phyloP scores from a whole-genome alignment of 257 asterid genomes.

The Nicotiana tabacum region DNA sequence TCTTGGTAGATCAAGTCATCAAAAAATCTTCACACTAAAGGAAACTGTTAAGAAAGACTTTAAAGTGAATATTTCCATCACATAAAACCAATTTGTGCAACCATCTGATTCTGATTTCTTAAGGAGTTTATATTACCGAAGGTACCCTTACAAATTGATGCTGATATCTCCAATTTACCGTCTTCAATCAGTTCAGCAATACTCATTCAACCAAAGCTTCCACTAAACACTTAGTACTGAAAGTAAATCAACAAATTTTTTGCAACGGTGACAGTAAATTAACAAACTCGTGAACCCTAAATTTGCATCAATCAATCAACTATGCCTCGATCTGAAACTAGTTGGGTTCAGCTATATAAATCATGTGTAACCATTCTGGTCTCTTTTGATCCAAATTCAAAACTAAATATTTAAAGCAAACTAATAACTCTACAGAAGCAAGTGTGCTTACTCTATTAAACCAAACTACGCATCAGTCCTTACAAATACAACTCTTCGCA shows the following conservation, averaged over 20 bases:
- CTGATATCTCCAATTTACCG: background rate
- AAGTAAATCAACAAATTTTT: background rate
- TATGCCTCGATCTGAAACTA: background rate
- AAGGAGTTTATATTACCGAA: background rate
- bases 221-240: background rate
- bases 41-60: background rate
- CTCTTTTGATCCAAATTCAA: background rate
- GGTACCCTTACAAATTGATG: background rate
- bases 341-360: background rate
- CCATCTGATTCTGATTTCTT: background rate
- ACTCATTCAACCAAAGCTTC: background rate
- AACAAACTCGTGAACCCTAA: background rate
- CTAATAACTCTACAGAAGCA: background rate
- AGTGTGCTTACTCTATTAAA: too few species aligned
- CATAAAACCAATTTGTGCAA: background rate
- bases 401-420: background rate
- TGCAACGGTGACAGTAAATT: too few species aligned
- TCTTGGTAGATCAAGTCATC: slow-evolving; percentile 1
- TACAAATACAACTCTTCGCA: background rate
- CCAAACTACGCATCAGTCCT: background rate
- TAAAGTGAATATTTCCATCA: background rate
- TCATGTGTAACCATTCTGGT: background rate
- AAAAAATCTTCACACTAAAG: background rate
- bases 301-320: background rate
- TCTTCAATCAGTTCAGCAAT: background rate